A percentile compares a stretch with the other conserved stretches of the same genome.
Conservation (phyloP, 768 basidiomycete genomes). For the Naematelia encephala region DNA sequence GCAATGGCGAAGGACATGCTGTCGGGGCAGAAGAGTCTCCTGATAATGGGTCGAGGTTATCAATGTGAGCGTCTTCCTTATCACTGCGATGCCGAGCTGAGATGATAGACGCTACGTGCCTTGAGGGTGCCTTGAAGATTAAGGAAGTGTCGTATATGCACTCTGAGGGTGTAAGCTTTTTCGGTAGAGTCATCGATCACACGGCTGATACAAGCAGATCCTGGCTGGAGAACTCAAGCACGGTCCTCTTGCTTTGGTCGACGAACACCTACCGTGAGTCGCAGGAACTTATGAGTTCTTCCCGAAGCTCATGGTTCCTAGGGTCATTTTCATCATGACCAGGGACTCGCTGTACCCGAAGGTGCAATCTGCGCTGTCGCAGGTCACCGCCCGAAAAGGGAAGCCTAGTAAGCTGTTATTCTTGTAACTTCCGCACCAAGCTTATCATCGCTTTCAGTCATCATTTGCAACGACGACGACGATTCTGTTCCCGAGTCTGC, state of each 20-base stretch:
- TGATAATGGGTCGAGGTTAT: slow-evolving; percentile 97
- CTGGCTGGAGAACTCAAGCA: slow-evolving; percentile 98
- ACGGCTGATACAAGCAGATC: slow-evolving; percentile 58
- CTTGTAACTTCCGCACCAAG: too few relatives aligned
- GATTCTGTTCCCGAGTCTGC: slow-evolving; percentile 62
- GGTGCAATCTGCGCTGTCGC: slow-evolving; percentile 91
- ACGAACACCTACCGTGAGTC: slow-evolving; percentile 83
- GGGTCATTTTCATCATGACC: slow-evolving; percentile 97
- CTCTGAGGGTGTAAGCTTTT: slow-evolving; percentile 52
- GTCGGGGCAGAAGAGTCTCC: slow-evolving; percentile 69
- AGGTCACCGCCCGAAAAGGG: slow-evolving; percentile 96
- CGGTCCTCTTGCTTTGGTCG: slow-evolving; percentile 93
- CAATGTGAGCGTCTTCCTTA: slow-evolving; percentile 55
- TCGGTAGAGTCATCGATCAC: neutral
- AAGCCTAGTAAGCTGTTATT: slow-evolving; percentile 54
- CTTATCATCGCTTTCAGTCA: slow-evolving; percentile 57
- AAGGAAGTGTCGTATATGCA: slow-evolving; percentile 91
- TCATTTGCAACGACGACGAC: slow-evolving; percentile 93
- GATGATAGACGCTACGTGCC: slow-evolving; percentile 75
- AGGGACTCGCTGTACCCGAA: slow-evolving; percentile 97
- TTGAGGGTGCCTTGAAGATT: slow-evolving; percentile 98
- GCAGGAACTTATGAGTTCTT: too few relatives aligned
- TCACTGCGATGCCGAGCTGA: neutral
- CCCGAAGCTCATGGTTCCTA: slow-evolving; percentile 17
- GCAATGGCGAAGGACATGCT: slow-evolving; percentile 73